phyloP scores from a whole-genome alignment of 2,329 filamentous ascomycete species.

The Calonectria fujianensis region DNA sequence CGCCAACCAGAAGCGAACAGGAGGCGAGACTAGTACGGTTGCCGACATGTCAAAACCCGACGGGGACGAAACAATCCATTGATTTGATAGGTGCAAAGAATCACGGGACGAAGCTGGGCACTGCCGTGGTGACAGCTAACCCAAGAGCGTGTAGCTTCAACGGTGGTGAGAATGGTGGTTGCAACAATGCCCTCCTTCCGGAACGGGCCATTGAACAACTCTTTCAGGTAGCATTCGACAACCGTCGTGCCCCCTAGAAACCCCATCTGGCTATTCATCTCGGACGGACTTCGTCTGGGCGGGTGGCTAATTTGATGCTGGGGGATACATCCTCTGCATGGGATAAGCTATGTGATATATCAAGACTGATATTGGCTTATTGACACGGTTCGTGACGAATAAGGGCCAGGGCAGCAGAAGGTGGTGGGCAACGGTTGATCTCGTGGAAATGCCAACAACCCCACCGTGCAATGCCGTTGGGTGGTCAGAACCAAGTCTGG shows the following conservation, averaged over 20 bases:
- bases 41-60: conserved; percentile 25
- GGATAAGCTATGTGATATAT: conserved; percentile 26
- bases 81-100: conserved; percentile 23
- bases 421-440: conserved; percentile 8
- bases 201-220: conserved; percentile 16
- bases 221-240: conserved; percentile 1
- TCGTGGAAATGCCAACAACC: conserved; percentile 10
- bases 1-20: conserved; percentile 36
- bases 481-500: conserved; percentile 15
- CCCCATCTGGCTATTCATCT: conserved; percentile 28
- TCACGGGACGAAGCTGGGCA: background rate
- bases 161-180: conserved; percentile 25
- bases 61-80: conserved; percentile 25
- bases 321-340: conserved; percentile 4
- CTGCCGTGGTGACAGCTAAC: conserved; percentile 10
- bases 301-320: conserved; percentile 26
- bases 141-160: conserved; percentile 5
- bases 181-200: conserved; percentile 19
- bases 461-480: conserved; percentile 8
- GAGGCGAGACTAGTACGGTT: conserved; percentile 16
- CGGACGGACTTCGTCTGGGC: conserved; percentile 22
- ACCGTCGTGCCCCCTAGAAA: conserved; percentile 9
- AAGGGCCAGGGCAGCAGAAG: background rate
- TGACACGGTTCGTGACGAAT: conserved; percentile 11
- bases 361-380: conserved; percentile 29